A percentile compares a stretch with the other conserved stretches of the same genome.
Evolutionary conservation across 331 rosid genomes (phyloP).

Genomic region (Telfairia occidentalis): DNA sequence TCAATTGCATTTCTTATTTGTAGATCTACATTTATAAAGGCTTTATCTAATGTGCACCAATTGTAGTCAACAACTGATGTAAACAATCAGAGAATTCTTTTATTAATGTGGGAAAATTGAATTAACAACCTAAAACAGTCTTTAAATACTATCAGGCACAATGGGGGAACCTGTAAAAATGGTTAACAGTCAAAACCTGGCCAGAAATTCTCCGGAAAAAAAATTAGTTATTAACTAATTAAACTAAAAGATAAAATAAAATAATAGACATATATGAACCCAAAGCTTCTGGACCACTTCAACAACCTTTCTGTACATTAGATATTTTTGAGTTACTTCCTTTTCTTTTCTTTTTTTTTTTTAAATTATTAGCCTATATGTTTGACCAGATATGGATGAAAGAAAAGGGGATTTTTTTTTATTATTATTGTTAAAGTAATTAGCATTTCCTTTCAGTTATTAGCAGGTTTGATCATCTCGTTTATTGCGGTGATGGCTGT

Average conservation of each 20-base stretch:
- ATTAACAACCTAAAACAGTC: background rate
- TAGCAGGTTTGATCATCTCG: slow-evolving; percentile 72
- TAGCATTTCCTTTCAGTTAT: slow-evolving; percentile 43
- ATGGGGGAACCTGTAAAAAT: background rate
- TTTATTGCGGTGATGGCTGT: slow-evolving; percentile 87
- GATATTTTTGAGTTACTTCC: background rate
- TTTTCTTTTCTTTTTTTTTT: background rate
- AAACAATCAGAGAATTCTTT: background rate
- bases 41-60: slow-evolving; percentile 11
- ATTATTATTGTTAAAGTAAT: background rate
- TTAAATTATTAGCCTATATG: background rate
- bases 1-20: background rate
- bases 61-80: background rate
- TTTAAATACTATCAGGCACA: background rate
- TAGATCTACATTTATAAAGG: background rate
- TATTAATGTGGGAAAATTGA: background rate
- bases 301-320: slow-evolving; percentile 2
- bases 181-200: background rate
- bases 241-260: background rate
- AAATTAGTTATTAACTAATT: background rate
- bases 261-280: background rate
- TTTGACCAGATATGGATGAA: background rate
- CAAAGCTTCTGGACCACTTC: background rate
- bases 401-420: background rate
- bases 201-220: background rate